Evolutionary conservation across 208 protist genomes (phyloP), one percentile per base, ranked within the genome.

Genomic region (Trypanosoma scelopori): DNA sequence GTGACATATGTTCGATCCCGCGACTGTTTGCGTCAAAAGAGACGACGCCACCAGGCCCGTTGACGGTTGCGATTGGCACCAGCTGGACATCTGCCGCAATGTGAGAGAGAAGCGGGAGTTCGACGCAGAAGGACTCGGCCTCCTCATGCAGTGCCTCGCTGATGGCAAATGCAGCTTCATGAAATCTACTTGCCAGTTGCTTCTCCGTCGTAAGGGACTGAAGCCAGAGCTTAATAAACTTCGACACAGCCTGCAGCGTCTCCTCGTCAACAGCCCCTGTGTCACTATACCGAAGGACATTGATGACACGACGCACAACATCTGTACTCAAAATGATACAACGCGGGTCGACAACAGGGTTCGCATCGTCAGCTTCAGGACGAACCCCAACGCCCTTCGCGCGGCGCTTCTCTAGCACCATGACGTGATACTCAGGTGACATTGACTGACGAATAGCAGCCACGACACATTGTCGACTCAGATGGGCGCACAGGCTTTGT

Each of bases 1-100:
- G 56, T 30, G 73, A 78, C 35, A 87, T 75, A 41, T 91, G 83
- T 57, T 97, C 92, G 55, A 87, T 81, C 53, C 70, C 70, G n/a
- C 86, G 80, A 51, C 71, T 79, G 46, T 78, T 79, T 15, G 68
- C 51, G 59, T 93, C 85, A 65, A 95, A 89, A 32, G 71, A 83
- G 13, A 95, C 64, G 30, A 60, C 49, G 28, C 74, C 75, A 37
- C 52, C 66, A 32, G 79, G 84, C 42, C 87, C 81, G 60, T 84
- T 83, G 50, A 84, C 37, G 46, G 86, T 52, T 32, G 85, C 66
- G 48, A 95, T 69, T 7, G 90, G 90, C 11, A 92, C 62, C 39
- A 84, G 59, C 6, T 79, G 55, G n/a, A 74, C 60, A 32, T 71
- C 69, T 18, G 69, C 65, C 22, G 49, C 49, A n/a, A 49, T 58